phyloP scores from a whole-genome alignment of 352 stramenopile genomes.

The Phytophthora crassamura region DNA sequence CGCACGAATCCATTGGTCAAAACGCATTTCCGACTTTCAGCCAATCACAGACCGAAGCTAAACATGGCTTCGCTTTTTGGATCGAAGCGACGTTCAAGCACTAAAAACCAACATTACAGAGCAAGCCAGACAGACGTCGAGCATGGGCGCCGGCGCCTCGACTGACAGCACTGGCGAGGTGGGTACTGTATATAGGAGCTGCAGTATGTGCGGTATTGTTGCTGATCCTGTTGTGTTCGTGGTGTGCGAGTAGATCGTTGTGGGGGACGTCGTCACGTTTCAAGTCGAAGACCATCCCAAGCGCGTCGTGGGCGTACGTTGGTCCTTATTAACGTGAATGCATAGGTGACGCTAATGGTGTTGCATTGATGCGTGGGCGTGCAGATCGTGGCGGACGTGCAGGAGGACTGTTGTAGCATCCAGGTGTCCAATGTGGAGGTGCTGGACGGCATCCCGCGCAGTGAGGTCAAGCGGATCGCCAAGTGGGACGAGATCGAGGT shows the following conservation, averaged over 20 bases:
- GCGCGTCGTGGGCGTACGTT: slow-evolving; percentile 60
- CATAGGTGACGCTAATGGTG: slow-evolving; percentile 2
- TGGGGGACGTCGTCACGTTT: slow-evolving; percentile 68
- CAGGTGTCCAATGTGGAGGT: slow-evolving; percentile 64
- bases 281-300: slow-evolving; percentile 53
- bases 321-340: too few relatives aligned
- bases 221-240: background rate
- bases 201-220: background rate
- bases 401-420: slow-evolving; percentile 52
- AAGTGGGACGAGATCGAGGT: slow-evolving; percentile 73
- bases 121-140: slow-evolving; percentile 5
- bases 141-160: slow-evolving; percentile 49
- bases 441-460: slow-evolving; percentile 43
- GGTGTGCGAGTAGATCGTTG: slow-evolving; percentile 50
- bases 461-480: slow-evolving; percentile 62
- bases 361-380: background rate
- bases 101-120: background rate
- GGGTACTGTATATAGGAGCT: background rate
- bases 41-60: background rate
- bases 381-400: slow-evolving; percentile 59
- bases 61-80: too few relatives aligned
- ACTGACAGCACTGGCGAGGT: slow-evolving; percentile 44
- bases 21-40: background rate
- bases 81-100: slow-evolving; percentile 17
- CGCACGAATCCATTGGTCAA: too few relatives aligned